A percentile compares a stretch with the other conserved stretches of the same genome.
These are phyloP conservation scores for Cotoneaster glaucophyllus DNA, from an alignment of 306 rosid genomes.

Conservation along the genomic window DNA sequence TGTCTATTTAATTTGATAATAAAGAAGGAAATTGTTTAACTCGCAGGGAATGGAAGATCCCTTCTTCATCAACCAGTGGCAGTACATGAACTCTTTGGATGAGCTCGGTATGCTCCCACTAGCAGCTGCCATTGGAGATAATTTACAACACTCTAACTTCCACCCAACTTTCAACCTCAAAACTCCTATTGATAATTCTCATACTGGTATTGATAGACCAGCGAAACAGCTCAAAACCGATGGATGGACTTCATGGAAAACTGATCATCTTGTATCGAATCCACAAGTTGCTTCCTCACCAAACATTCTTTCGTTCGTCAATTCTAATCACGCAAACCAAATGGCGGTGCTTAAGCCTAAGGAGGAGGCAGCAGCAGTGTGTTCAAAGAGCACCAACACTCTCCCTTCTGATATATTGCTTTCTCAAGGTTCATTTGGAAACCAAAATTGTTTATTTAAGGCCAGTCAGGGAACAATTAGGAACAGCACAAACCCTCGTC, in stretches of 20 bases:
- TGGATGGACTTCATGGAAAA: conserved; percentile 41
- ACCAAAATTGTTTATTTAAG: conserved; percentile 35
- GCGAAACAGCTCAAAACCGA: conserved; percentile 43
- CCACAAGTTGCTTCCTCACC: conserved; percentile 37
- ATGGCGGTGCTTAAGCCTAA: conserved; percentile 53
- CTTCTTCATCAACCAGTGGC: conserved; percentile 53
- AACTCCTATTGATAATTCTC: conserved; percentile 30
- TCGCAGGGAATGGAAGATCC: conserved; percentile 69
- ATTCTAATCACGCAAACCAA: conserved; percentile 39
- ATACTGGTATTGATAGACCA: conserved; percentile 30
- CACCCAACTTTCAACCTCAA: conserved; percentile 37
- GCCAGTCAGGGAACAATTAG: conserved; percentile 35
- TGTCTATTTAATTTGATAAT: background rate
- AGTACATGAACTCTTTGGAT: conserved; percentile 41
- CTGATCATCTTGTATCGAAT: conserved; percentile 28
- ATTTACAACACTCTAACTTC: conserved; percentile 41
- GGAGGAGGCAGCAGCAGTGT: conserved; percentile 36
- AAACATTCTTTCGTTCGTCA: conserved; percentile 43
- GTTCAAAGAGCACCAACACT: conserved; percentile 25
- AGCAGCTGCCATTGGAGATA: conserved; percentile 51
- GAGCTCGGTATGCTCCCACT: conserved; percentile 38
- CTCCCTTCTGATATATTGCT: conserved; percentile 38
- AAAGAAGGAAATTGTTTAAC: background rate
- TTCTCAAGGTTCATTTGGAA: conserved; percentile 38
- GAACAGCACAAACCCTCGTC: conserved; percentile 30